Evolutionary conservation across 345 rosid species (phyloP), one percentile per base, ranked within the genome.

Genomic region (Aethionema arabicum): DNA sequence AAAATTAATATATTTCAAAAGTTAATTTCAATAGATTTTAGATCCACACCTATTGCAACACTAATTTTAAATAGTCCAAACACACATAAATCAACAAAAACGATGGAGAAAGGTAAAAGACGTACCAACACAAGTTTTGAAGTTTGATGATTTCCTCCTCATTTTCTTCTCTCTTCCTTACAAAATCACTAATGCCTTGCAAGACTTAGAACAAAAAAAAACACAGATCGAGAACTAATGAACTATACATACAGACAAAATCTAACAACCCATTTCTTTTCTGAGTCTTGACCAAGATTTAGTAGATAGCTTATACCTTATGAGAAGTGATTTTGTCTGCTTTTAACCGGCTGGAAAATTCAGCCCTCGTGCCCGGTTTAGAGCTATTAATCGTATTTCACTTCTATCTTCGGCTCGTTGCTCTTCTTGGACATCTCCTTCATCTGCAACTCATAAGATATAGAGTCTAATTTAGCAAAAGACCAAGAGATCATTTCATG

Each of bases 391-490:
- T 69, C 68, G 2, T 60, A 55, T 33, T 69, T 62, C 36, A 11
- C 47, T 56, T 40, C 59, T 41, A 52, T 52, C 27, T 27, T 31
- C 58, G 27, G 51, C 51, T 53, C 63, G 46, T 63, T 56, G 63
- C 64, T 35, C 74, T 49, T 70, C 59, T 63, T 48, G n/a, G 69
- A 48, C 64, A 10, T 38, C 42, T 69, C 38, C 30, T 63, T 70
- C 11, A 63, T 56, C 74, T 70, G 53, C 29, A 48, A 56, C 53
- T 48, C 64, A 56, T 32, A 35, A 42, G 32, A 63, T 21, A 48
- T 31, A 63, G 11, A 52, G 35, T 51, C 55, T 52, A 59, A 7
- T 11, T 54, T 43, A 32, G 8, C 32, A 49, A 37, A 42, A 42
- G 31, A 59, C 33, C 33, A 50, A 8, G 35, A 59, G 36, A 52